These are phyloP conservation scores for Emergomyces orientalis DNA, from an alignment of 2,329 filamentous ascomycete species.

Conservation along the genomic window DNA sequence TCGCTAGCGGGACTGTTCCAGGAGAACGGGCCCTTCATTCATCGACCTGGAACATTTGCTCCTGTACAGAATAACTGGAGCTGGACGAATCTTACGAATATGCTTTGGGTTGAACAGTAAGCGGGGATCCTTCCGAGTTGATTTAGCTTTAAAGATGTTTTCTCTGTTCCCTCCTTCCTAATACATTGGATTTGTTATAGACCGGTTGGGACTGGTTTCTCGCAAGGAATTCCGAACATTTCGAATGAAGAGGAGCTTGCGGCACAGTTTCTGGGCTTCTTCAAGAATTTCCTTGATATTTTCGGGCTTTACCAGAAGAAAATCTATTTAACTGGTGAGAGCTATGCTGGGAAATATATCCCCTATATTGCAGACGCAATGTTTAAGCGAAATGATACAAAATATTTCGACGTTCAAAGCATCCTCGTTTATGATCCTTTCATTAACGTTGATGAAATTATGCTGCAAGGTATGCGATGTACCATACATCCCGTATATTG, in stretches of 20 bases:
- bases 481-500: background rate
- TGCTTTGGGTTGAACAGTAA: constrained; percentile 66
- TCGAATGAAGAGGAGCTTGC: constrained; percentile 59
- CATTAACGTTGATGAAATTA: constrained; percentile 45
- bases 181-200: constrained; percentile 23
- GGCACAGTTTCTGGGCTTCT: constrained; percentile 66
- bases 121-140: constrained; percentile 12
- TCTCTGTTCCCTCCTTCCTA: background rate
- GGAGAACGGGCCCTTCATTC: constrained; percentile 63
- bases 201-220: constrained; percentile 56
- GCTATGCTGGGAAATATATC: constrained; percentile 58
- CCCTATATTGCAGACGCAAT: constrained; percentile 67
- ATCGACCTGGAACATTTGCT: constrained; percentile 57
- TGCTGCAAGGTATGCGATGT: constrained; percentile 37
- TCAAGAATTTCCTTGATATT: constrained; percentile 64
- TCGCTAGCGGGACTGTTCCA: constrained; percentile 62
- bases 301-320: constrained; percentile 60
- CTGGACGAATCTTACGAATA: constrained; percentile 69
- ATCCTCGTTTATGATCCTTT: constrained; percentile 66
- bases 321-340: constrained; percentile 65
- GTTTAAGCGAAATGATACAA: constrained; percentile 56
- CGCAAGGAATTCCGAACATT: constrained; percentile 54
- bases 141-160: background rate
- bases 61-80: constrained; percentile 59
- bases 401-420: constrained; percentile 58